Evolutionary conservation across 2,329 filamentous ascomycete species (phyloP).

Genomic region (Cladosporium velox): DNA sequence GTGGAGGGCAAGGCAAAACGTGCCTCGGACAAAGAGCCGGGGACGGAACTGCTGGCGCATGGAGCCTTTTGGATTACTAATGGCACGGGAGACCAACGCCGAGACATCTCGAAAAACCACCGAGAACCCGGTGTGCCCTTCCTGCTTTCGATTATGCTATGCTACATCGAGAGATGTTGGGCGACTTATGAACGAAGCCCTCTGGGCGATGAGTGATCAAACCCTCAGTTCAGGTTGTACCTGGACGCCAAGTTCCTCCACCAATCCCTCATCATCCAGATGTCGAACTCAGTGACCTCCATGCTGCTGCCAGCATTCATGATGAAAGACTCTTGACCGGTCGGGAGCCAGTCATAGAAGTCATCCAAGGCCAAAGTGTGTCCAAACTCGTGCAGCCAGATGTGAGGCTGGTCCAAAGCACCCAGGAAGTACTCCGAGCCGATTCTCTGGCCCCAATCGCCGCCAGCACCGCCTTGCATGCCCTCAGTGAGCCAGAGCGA

Average conservation of each 20-base stretch:
- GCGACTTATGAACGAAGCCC: background rate
- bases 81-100: background rate
- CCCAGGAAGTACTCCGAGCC: slow-evolving; percentile 49
- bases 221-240: background rate
- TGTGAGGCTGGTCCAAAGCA: slow-evolving; percentile 46
- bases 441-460: slow-evolving; percentile 52
- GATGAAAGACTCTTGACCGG: slow-evolving; percentile 46
- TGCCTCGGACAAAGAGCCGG: slow-evolving; percentile 18
- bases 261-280: slow-evolving; percentile 54
- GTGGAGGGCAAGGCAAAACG: slow-evolving; percentile 4
- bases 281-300: slow-evolving; percentile 51
- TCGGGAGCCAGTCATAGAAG: slow-evolving; percentile 50
- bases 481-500: slow-evolving; percentile 53
- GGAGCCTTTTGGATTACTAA: slow-evolving; percentile 7
- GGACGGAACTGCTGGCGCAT: slow-evolving; percentile 1
- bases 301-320: slow-evolving; percentile 49
- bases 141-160: background rate
- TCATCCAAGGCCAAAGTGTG: slow-evolving; percentile 50
- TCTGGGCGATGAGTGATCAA: background rate
- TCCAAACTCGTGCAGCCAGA: slow-evolving; percentile 51
- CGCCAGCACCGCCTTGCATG: slow-evolving; percentile 48
- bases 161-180: background rate
- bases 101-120: slow-evolving; percentile 1
- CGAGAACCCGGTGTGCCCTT: background rate
- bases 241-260: slow-evolving; percentile 39